phyloP scores from a whole-genome alignment of 2,329 filamentous ascomycete species.

The Kalaharituber pfeilii region DNA sequence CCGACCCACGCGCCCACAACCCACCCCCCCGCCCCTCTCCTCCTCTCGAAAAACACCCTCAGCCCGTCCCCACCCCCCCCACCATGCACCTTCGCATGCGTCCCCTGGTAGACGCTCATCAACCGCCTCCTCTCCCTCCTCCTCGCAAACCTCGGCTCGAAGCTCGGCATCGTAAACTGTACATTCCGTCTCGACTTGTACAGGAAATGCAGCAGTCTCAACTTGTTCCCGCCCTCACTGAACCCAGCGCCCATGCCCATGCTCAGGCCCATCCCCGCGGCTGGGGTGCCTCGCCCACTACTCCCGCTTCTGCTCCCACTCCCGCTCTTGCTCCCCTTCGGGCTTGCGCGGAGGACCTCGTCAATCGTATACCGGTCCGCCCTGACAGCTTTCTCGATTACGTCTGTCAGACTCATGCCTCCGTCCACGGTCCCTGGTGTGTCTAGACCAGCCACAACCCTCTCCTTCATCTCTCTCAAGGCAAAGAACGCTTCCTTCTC shows the following conservation, averaged over 20 bases:
- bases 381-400: constrained; percentile 51
- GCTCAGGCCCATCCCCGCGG: not conserved
- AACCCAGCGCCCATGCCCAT: too few species aligned
- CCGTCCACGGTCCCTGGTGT: constrained; percentile 11
- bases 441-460: constrained; percentile 36
- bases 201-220: constrained; percentile 72
- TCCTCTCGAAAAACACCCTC: constrained; percentile 68
- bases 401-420: not conserved
- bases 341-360: constrained; percentile 48
- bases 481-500: constrained; percentile 90
- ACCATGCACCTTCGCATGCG: constrained; percentile 72
- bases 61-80: constrained; percentile 41
- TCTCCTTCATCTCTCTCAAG: constrained; percentile 53
- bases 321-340: not conserved
- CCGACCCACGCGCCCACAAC: constrained; percentile 63
- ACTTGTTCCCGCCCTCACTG: too few species aligned
- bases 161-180: constrained; percentile 83
- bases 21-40: constrained; percentile 28
- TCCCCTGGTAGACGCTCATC: constrained; percentile 65
- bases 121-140: constrained; percentile 41
- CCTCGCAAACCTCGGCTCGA: constrained; percentile 52
- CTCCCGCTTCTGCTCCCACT: too few species aligned
- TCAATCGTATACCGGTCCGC: constrained; percentile 53
- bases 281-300: not conserved
- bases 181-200: constrained; percentile 93